Evolutionary conservation across 164 flowering plant genomes (phyloP).

Genomic region (Cinnamomum chago): DNA sequence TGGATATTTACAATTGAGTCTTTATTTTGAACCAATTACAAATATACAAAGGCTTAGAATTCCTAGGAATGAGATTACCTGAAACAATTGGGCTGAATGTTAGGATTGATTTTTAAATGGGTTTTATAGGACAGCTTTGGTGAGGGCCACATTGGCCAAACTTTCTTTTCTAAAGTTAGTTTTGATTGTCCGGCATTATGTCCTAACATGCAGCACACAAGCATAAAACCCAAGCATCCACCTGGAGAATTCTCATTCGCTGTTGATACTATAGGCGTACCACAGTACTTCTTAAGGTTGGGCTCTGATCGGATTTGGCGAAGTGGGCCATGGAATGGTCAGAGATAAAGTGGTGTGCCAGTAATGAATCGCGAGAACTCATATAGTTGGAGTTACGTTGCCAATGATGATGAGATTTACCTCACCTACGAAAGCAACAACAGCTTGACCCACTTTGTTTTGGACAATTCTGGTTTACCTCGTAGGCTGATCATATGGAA

Average conservation of each 20-base stretch:
- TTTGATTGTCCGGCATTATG: too few relatives aligned
- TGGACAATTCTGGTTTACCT: slow-evolving; percentile 5
- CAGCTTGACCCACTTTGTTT: not conserved
- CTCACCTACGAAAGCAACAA: not conserved
- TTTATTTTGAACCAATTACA: too few relatives aligned
- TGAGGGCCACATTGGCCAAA: too few relatives aligned
- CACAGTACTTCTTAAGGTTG: not conserved
- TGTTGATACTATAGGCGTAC: not conserved
- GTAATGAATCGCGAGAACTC: not conserved
- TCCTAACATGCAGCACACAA: too few relatives aligned
- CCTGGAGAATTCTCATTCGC: not conserved
- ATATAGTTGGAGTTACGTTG: not conserved
- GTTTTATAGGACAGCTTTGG: too few relatives aligned
- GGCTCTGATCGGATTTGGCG: not conserved
- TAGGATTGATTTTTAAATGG: too few relatives aligned
- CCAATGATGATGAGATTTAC: not conserved
- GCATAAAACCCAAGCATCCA: too few relatives aligned
- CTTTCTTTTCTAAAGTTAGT: too few relatives aligned
- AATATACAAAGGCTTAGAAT: too few relatives aligned
- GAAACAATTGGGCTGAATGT: too few relatives aligned
- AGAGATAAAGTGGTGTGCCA: slow-evolving; percentile 1
- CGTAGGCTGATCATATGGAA: slow-evolving; percentile 16
- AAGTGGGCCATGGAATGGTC: slow-evolving; percentile 16
- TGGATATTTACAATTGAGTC: too few relatives aligned
- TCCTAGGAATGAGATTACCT: too few relatives aligned